phyloP scores from a whole-genome alignment of 805 yeast genomes.

The Wickerhamomyces chaumierensis region DNA sequence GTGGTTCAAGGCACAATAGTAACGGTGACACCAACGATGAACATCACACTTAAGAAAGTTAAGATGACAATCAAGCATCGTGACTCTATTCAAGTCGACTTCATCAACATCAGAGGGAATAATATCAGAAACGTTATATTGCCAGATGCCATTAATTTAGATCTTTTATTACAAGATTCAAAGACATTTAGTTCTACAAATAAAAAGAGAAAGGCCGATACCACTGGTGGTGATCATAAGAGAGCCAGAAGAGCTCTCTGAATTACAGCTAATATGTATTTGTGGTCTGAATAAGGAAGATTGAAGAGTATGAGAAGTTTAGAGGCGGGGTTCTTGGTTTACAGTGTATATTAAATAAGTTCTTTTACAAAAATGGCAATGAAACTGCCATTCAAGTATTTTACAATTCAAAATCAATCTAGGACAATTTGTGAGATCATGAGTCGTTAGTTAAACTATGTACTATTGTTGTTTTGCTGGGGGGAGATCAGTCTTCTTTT shows the following conservation, averaged over 20 bases:
- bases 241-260: slow-evolving; percentile 24
- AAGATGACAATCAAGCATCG: slow-evolving; percentile 65
- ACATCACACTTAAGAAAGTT: slow-evolving; percentile 69
- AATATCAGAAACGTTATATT: slow-evolving; percentile 73
- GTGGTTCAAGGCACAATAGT: slow-evolving; percentile 74
- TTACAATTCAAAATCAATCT: too few species aligned
- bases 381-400: too few species aligned
- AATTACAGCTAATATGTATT: too few species aligned
- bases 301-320: too few species aligned
- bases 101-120: slow-evolving; percentile 79
- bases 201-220: slow-evolving; percentile 15
- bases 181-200: background rate
- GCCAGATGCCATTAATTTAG: slow-evolving; percentile 79
- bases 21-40: slow-evolving; percentile 86
- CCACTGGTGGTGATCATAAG: slow-evolving; percentile 14
- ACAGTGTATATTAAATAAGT: background rate
- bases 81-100: slow-evolving; percentile 61
- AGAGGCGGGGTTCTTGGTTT: too few species aligned
- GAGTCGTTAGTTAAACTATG: too few species aligned
- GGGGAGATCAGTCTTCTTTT: slow-evolving; percentile 12
- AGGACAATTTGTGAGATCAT: too few species aligned
- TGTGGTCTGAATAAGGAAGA: too few species aligned
- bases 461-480: too few species aligned
- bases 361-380: slow-evolving; percentile 3
- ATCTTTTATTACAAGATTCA: slow-evolving; percentile 41